Conservation (phyloP, 208 protist species). For the Acanthamoeba quina region DNA sequence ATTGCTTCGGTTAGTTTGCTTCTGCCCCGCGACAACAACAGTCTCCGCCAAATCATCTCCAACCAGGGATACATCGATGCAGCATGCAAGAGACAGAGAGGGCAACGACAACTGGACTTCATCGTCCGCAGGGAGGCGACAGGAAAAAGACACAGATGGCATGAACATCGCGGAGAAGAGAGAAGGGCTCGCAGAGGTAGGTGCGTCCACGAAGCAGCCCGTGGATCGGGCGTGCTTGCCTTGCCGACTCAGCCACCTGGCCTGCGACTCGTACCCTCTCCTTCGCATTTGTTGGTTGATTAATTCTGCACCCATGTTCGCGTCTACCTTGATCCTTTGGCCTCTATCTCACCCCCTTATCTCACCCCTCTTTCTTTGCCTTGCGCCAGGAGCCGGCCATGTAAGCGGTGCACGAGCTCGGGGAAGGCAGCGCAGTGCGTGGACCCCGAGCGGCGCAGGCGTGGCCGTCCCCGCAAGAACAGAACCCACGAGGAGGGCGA, state of each 20-base stretch:
- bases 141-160: background rate
- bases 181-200: background rate
- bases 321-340: too few species aligned
- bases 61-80: too few species aligned
- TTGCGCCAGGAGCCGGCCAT: background rate
- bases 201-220: background rate
- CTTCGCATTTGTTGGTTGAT: background rate
- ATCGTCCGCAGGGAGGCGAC: too few species aligned
- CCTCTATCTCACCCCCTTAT: too few species aligned
- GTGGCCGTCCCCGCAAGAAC: conserved; percentile 23
- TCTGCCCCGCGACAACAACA: too few species aligned
- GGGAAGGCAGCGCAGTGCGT: conserved; percentile 1
- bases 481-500: background rate
- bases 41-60: too few species aligned
- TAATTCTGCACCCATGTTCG: background rate
- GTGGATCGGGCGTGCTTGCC: background rate
- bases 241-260: conserved; percentile 29
- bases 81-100: too few species aligned
- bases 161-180: too few species aligned
- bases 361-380: background rate
- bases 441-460: background rate
- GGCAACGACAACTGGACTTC: too few species aligned
- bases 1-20: too few species aligned
- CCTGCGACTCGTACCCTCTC: conserved; percentile 26
- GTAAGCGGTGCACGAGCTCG: background rate